These are phyloP conservation scores for Plasmodium gonderi DNA, from an alignment of 169 alveolate species.

Conservation along the genomic window DNA sequence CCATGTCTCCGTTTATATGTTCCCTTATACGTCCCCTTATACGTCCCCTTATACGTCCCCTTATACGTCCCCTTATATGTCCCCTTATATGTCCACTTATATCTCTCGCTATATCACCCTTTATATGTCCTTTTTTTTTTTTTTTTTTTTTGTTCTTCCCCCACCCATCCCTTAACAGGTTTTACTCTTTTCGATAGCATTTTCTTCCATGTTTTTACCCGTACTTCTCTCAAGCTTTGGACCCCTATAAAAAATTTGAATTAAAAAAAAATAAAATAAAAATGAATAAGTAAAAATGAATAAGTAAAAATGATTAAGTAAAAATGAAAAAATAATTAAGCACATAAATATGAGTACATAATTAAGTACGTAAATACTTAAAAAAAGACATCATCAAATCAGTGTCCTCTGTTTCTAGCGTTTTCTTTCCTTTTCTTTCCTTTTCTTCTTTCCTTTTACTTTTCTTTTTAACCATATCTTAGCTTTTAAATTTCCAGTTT, in stretches of 20 bases:
- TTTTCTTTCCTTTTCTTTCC: too few species aligned
- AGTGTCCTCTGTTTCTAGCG: too few species aligned
- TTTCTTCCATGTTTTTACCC: constrained; percentile 52
- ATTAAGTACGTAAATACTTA: too few species aligned
- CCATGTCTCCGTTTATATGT: too few species aligned
- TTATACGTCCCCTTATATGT: too few species aligned
- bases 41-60: too few species aligned
- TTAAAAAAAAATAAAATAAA: neutral
- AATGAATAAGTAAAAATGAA: neutral
- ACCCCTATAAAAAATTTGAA: neutral
- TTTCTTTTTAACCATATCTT: neutral
- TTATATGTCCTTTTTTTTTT: neutral
- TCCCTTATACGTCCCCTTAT: too few species aligned
- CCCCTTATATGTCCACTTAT: neutral
- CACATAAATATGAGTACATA: too few species aligned
- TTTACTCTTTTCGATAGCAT: constrained; percentile 25
- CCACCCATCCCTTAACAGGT: constrained; percentile 14
- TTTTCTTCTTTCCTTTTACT: neutral
- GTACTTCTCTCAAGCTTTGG: constrained; percentile 67
- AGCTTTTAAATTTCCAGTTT: neutral
- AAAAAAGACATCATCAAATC: too few species aligned
- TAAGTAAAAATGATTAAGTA: too few species aligned
- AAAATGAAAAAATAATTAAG: too few species aligned
- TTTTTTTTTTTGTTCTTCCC: too few species aligned
- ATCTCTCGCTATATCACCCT: neutral